A percentile compares a stretch with the other conserved stretches of the same genome.
Evolutionary conservation across 192 early-diverging fungal species (phyloP).

Genomic region (Funneliformis geosporum): DNA sequence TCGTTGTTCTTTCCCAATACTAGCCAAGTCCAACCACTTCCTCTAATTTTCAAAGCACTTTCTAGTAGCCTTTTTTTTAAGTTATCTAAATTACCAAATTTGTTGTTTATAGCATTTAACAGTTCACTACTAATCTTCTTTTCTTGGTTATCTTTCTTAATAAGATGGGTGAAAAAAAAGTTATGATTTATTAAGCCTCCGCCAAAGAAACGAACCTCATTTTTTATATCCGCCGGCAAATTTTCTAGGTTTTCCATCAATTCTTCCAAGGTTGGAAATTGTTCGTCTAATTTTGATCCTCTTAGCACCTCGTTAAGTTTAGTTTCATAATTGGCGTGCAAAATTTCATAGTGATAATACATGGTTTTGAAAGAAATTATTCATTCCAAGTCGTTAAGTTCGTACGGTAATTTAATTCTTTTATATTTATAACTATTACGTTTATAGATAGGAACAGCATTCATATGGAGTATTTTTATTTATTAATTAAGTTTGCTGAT

Average conservation of each 20-base stretch:
- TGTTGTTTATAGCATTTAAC: no score
- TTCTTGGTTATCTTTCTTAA: no score
- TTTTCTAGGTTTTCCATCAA: conserved; percentile 17
- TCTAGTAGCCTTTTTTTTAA: conserved; percentile 13
- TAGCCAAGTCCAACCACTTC: conserved; percentile 16
- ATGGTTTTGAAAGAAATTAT: conserved; percentile 17
- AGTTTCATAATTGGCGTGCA: conserved; percentile 7
- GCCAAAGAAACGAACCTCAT: conserved; percentile 13
- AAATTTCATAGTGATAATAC: conserved; percentile 17
- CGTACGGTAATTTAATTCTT: conserved; percentile 22
- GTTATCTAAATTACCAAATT: no score
- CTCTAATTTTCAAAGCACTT: conserved; percentile 21
- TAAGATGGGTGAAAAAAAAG: conserved; percentile 7
- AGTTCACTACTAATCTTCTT: no score
- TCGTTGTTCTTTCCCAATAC: not conserved
- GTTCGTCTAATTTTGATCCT: not conserved
- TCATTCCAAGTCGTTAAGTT: conserved; percentile 11
- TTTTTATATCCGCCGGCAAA: not conserved
- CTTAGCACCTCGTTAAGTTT: not conserved
- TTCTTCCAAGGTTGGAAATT: conserved; percentile 12
- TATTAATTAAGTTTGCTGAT: no score
- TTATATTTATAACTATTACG: no score
- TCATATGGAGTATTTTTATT: no score
- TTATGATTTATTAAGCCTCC: conserved; percentile 21
- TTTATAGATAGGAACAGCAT: no score